phyloP scores from a whole-genome alignment of 331 rosid species.

The Arachis monticola region DNA sequence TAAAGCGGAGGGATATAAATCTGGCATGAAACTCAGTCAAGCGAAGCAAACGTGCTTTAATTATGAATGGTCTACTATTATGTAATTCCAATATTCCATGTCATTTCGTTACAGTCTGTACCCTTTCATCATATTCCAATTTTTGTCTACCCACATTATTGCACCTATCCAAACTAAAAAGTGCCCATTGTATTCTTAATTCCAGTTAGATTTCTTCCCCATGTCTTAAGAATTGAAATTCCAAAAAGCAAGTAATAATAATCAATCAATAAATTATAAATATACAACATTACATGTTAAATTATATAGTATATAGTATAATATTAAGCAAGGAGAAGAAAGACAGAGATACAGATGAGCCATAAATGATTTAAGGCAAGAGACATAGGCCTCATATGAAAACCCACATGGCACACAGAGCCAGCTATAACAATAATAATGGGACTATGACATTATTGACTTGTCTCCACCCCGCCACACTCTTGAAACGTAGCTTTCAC shows the following conservation, averaged over 20 bases:
- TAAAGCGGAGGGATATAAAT: background rate
- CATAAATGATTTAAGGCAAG: constrained; percentile 16
- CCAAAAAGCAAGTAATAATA: background rate
- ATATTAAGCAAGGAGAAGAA: constrained; percentile 18
- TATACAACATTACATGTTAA: background rate
- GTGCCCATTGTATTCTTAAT: background rate
- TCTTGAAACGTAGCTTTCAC: no score
- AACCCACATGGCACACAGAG: constrained; percentile 41
- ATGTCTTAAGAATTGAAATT: background rate
- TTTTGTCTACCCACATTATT: background rate
- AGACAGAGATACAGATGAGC: constrained; percentile 29
- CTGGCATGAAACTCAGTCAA: background rate
- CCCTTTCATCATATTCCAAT: background rate
- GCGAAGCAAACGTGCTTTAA: background rate
- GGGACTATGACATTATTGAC: background rate
- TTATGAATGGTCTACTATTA: no score
- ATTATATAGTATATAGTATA: no score
- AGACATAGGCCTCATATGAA: constrained; percentile 11
- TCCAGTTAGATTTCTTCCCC: background rate
- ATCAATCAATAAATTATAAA: no score
- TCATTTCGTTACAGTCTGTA: no score
- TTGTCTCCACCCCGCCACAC: background rate
- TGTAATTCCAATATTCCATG: no score
- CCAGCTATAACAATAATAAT: background rate
- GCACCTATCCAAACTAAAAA: background rate